Conservation (phyloP, 2,329 filamentous ascomycete genomes). For the Coleophoma cylindrospora region DNA sequence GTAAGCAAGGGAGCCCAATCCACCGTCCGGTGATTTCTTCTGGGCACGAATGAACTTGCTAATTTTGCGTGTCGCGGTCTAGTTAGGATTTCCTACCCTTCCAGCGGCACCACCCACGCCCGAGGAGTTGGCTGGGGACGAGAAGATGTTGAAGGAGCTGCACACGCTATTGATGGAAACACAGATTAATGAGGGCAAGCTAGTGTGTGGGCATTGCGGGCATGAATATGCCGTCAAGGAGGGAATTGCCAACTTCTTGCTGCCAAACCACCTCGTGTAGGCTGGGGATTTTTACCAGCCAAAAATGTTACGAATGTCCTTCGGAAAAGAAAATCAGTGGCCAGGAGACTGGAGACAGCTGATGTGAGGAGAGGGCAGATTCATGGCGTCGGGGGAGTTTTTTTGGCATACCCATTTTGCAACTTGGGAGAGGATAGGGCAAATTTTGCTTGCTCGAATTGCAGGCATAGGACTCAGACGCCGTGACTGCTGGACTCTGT, state of each 20-base stretch:
- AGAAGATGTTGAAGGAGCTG: constrained; percentile 69
- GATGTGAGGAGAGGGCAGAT: no score
- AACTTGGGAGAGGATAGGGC: no score
- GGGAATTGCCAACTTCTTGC: constrained; percentile 91
- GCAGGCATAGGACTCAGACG: no score
- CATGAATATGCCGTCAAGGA: constrained; percentile 95
- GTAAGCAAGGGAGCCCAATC: constrained; percentile 34
- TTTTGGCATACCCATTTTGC: no score
- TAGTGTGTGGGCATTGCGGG: constrained; percentile 86
- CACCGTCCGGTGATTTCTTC: no score
- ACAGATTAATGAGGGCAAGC: constrained; percentile 79
- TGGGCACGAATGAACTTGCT: neutral
- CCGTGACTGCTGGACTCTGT: no score
- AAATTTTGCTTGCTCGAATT: no score
- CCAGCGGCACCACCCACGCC: constrained; percentile 59
- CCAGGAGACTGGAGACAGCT: neutral
- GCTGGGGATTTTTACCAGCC: no score
- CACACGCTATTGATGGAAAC: constrained; percentile 85
- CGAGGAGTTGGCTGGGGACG: constrained; percentile 58
- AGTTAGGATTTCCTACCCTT: constrained; percentile 77
- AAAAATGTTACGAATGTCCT: neutral
- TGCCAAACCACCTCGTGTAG: constrained; percentile 83
- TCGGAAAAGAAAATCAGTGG: neutral
- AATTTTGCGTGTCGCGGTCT: constrained; percentile 16
- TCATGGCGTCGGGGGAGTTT: no score